Percentiles rank a stretch among this genome's conserved stretches.
These are phyloP conservation scores for Verticillium alfalfae DNA, from an alignment of 2,329 filamentous ascomycete species.

Conservation along the genomic window DNA sequence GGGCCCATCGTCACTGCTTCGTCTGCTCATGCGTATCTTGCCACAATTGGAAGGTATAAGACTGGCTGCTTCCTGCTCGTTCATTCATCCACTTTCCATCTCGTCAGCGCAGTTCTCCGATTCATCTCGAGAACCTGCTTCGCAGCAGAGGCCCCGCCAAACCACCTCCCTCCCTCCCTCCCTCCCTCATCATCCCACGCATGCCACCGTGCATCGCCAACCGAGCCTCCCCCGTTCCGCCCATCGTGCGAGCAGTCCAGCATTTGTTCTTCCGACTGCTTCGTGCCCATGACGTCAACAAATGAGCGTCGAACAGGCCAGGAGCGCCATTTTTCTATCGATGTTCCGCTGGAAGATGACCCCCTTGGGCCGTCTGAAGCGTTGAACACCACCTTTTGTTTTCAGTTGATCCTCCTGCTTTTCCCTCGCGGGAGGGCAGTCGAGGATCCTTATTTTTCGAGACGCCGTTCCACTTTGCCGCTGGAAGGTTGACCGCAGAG, in stretches of 20 bases:
- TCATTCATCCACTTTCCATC: not conserved
- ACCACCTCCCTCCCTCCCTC: conserved; percentile 2
- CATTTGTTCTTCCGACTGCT: not conserved
- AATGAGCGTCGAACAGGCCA: conserved; percentile 4
- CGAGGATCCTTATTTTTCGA: not conserved
- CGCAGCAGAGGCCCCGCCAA: conserved; percentile 8
- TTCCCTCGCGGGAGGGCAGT: not conserved
- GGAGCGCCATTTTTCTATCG: conserved; percentile 4
- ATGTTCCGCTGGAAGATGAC: conserved; percentile 6
- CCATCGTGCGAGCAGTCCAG: conserved; percentile 1
- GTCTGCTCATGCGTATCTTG: not conserved
- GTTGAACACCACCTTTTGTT: not conserved
- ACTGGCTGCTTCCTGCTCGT: not conserved
- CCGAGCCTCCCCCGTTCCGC: conserved; percentile 8
- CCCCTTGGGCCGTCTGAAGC: not conserved
- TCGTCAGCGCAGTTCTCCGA: conserved; percentile 12
- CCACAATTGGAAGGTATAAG: no score
- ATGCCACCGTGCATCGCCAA: not conserved
- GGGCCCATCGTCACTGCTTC: not conserved
- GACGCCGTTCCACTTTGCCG: not conserved
- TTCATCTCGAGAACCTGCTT: conserved; percentile 9
- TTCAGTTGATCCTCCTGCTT: not conserved
- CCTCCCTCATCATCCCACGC: conserved; percentile 6
- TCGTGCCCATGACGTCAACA: not conserved
- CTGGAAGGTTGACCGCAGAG: conserved; percentile 2